Conservation (phyloP, 129 eudicot species). For the Erigeron canadensis region DNA sequence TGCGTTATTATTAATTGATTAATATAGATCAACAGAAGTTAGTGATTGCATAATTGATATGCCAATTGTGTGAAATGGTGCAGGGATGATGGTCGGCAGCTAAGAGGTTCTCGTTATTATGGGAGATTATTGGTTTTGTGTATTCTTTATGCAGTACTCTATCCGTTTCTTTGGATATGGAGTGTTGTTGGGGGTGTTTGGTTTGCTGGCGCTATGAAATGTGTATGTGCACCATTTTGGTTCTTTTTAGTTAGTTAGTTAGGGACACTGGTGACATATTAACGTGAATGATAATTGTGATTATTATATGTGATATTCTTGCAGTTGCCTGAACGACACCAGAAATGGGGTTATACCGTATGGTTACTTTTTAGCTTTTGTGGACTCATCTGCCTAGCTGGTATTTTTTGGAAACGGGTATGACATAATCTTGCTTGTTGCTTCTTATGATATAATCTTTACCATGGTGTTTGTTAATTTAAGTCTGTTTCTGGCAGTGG, state of each 20-base stretch:
- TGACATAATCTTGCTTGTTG: slow-evolving; percentile 3
- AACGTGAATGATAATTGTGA: slow-evolving; percentile 1
- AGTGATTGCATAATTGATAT: neutral
- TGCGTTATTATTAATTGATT: neutral
- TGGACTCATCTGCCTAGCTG: slow-evolving; percentile 84
- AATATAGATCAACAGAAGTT: neutral
- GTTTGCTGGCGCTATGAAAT: slow-evolving; percentile 63
- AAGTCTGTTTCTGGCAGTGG: slow-evolving; percentile 56
- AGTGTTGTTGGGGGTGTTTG: slow-evolving; percentile 78
- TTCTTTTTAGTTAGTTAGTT: slow-evolving; percentile 3
- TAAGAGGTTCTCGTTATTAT: slow-evolving; percentile 68
- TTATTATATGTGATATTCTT: slow-evolving; percentile 14
- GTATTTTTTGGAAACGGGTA: slow-evolving; percentile 74
- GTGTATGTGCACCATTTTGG: slow-evolving; percentile 54
- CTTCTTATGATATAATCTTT: slow-evolving; percentile 2
- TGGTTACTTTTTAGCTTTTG: slow-evolving; percentile 95
- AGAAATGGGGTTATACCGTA: slow-evolving; percentile 87
- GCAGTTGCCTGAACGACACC: slow-evolving; percentile 92
- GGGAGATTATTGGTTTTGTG: slow-evolving; percentile 82
- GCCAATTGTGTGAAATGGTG: neutral
- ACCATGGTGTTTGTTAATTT: neutral
- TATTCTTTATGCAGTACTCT: slow-evolving; percentile 54
- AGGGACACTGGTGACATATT: neutral
- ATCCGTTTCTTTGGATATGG: slow-evolving; percentile 96
- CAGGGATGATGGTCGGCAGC: slow-evolving; percentile 87